Evolutionary conservation across 371 early-diverging fungal species (phyloP).

Genomic region (Batrachochytrium dendrobatidis): DNA sequence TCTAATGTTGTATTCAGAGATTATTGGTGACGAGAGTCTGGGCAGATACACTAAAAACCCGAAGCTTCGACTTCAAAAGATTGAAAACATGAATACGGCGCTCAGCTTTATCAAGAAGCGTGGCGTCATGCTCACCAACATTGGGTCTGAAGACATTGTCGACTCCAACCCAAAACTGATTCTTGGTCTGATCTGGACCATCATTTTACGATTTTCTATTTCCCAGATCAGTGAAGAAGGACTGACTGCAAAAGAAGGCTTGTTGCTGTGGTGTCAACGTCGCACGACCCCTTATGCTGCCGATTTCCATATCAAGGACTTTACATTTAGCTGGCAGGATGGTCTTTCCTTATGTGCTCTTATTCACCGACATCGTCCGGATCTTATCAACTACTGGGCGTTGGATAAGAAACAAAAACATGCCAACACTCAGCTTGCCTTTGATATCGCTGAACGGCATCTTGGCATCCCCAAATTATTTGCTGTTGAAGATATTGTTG

Average conservation of each 20-base stretch:
- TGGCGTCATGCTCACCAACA: conserved; percentile 87
- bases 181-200: conserved; percentile 96
- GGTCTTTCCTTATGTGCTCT: conserved; percentile 95
- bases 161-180: conserved; percentile 91
- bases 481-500: conserved; percentile 88
- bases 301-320: conserved; percentile 37
- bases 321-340: conserved; percentile 71
- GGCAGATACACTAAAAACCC: conserved; percentile 80
- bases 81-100: conserved; percentile 93
- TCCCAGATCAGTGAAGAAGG: conserved; percentile 69
- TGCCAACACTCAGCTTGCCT: conserved; percentile 89
- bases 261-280: conserved; percentile 94
- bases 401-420: conserved; percentile 72
- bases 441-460: conserved; percentile 85
- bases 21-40: conserved; percentile 70
- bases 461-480: conserved; percentile 73
- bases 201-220: conserved; percentile 94
- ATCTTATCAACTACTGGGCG: conserved; percentile 79
- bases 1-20: conserved; percentile 38
- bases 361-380: conserved; percentile 93
- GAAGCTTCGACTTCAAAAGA: conserved; percentile 85
- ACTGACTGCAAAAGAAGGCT: conserved; percentile 68
- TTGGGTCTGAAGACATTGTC: conserved; percentile 81
- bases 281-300: conserved; percentile 75
- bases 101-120: conserved; percentile 84